A percentile compares a stretch with the other conserved stretches of the same genome.
phyloP scores from a whole-genome alignment of 2,329 filamentous ascomycete genomes.

The Dactylellina drechsleri region DNA sequence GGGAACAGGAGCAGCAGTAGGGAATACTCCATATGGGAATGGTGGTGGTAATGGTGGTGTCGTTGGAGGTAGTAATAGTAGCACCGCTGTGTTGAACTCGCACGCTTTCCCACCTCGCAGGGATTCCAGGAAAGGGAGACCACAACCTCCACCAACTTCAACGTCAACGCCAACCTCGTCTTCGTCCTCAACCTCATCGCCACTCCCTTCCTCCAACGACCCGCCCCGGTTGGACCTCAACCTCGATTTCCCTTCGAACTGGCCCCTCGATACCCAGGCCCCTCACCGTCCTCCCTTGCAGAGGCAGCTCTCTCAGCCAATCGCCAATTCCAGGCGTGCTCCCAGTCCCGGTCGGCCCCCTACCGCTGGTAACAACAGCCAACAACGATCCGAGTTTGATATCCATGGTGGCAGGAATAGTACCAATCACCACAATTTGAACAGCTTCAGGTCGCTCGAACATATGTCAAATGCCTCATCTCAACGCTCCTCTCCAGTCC shows the following conservation, averaged over 20 bases:
- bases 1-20: background rate
- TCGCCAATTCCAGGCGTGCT: conserved; percentile 40
- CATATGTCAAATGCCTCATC: conserved; percentile 49
- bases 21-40: too few species aligned
- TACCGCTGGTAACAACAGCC: conserved; percentile 21
- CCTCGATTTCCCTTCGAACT: conserved; percentile 38
- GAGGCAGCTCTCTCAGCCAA: conserved; percentile 52
- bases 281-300: conserved; percentile 34
- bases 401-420: background rate
- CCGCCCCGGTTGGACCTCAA: conserved; percentile 21
- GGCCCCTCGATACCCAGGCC: conserved; percentile 42
- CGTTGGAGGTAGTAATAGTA: conserved; percentile 10
- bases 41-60: background rate
- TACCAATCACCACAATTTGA: conserved; percentile 31
- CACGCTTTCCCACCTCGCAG: conserved; percentile 47
- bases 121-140: conserved; percentile 50
- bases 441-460: conserved; percentile 38
- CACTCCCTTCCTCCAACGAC: conserved; percentile 15
- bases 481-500: conserved; percentile 45
- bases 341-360: conserved; percentile 47
- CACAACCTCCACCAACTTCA: conserved; percentile 27
- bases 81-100: conserved; percentile 9
- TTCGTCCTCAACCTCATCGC: conserved; percentile 22
- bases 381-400: conserved; percentile 19
- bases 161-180: conserved; percentile 35